Conservation (phyloP, 345 rosid genomes). For the Boechera divaricarpa region DNA sequence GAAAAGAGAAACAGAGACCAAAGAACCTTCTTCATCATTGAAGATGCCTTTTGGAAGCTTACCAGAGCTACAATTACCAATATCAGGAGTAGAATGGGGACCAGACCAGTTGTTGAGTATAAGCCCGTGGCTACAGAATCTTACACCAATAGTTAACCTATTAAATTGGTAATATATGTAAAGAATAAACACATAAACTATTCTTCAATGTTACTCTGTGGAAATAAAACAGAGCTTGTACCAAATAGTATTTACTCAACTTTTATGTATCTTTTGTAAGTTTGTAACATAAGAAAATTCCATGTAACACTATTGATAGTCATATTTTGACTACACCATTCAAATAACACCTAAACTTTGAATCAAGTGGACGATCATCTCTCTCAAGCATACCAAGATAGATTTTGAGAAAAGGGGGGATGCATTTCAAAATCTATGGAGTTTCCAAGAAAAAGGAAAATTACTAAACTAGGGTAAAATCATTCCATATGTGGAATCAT, state of each 20-base stretch:
- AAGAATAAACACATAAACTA: slow-evolving; percentile 16
- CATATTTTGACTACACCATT: slow-evolving; percentile 22
- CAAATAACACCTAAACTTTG: slow-evolving; percentile 1
- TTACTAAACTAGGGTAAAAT: no score
- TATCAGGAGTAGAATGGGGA: slow-evolving; percentile 65
- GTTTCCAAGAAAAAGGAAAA: slow-evolving; percentile 26
- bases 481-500: slow-evolving; percentile 12
- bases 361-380: slow-evolving; percentile 8
- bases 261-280: slow-evolving; percentile 21
- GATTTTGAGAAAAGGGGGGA: neutral
- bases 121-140: slow-evolving; percentile 88
- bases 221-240: slow-evolving; percentile 10
- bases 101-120: slow-evolving; percentile 62
- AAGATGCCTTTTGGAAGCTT: slow-evolving; percentile 55
- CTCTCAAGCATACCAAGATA: neutral
- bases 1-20: slow-evolving; percentile 18
- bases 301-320: slow-evolving; percentile 11
- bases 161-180: slow-evolving; percentile 53
- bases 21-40: slow-evolving; percentile 46
- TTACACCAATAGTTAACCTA: slow-evolving; percentile 59
- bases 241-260: slow-evolving; percentile 1
- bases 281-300: slow-evolving; percentile 21
- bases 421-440: neutral
- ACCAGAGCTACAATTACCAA: slow-evolving; percentile 80
- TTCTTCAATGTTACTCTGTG: neutral